Conservation (phyloP, 306 rosid genomes). For the Rosa lucieae region DNA sequence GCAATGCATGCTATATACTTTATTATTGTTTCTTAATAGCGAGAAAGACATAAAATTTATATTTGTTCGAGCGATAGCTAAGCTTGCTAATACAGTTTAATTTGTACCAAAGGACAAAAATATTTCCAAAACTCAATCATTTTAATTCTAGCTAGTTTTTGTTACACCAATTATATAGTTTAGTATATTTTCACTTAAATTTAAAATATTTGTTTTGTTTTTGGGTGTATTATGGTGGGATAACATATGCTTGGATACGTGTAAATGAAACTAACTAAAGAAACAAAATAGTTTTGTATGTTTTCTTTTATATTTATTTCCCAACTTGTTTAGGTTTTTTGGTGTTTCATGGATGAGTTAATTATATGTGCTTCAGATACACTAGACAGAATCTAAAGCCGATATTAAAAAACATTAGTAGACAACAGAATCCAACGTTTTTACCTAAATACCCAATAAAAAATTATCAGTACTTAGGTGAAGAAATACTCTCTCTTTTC, state of each 20-base stretch:
- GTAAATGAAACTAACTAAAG: slow-evolving; percentile 7
- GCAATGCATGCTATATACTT: slow-evolving; percentile 2
- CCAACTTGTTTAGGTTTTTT: neutral
- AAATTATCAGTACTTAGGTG: neutral
- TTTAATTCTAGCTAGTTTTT: slow-evolving; percentile 5
- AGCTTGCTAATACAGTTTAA: slow-evolving; percentile 24
- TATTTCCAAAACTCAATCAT: slow-evolving; percentile 16
- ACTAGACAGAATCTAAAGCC: neutral
- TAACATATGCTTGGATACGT: slow-evolving; percentile 2
- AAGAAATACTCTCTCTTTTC: neutral
- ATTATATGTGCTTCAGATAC: neutral
- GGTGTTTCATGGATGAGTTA: slow-evolving; percentile 1
- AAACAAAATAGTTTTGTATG: slow-evolving; percentile 8
- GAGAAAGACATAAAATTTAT: neutral
- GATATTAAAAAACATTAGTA: neutral
- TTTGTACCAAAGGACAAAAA: slow-evolving; percentile 46
- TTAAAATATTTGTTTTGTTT: neutral
- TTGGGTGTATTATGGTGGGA: slow-evolving; percentile 9
- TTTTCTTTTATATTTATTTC: slow-evolving; percentile 13
- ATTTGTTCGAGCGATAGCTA: neutral
- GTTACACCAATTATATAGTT: neutral
- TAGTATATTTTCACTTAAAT: slow-evolving; percentile 7
- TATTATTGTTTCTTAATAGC: neutral
- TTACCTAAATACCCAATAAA: neutral
- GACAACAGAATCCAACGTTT: neutral